A percentile compares a stretch with the other conserved stretches of the same genome.
These are phyloP conservation scores for Aspergillus cavernicola DNA, from an alignment of 495 filamentous ascomycete species.

Conservation along the genomic window DNA sequence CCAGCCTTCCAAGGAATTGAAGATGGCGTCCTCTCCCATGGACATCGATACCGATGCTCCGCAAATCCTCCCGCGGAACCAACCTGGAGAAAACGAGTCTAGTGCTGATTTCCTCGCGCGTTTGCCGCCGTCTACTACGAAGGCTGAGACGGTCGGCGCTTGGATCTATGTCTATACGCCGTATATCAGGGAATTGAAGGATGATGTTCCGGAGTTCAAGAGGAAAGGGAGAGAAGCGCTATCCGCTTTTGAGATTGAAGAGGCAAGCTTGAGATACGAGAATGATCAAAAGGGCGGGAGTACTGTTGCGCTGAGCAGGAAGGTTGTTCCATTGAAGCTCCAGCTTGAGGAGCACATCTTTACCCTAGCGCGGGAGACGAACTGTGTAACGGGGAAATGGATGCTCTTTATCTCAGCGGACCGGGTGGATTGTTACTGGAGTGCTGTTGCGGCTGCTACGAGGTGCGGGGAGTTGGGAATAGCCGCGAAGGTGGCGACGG, in stretches of 20 bases:
- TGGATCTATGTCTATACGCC: slow-evolving; percentile 71
- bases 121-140: slow-evolving; percentile 60
- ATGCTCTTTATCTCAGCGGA: slow-evolving; percentile 66
- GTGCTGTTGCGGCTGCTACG: slow-evolving; percentile 57
- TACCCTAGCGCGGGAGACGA: slow-evolving; percentile 49
- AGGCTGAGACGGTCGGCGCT: slow-evolving; percentile 29
- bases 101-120: slow-evolving; percentile 60
- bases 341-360: slow-evolving; percentile 52
- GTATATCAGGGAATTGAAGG: neutral
- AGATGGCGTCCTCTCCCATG: slow-evolving; percentile 4
- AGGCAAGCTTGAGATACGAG: slow-evolving; percentile 33
- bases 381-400: slow-evolving; percentile 73
- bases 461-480: slow-evolving; percentile 62
- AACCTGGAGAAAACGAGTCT: slow-evolving; percentile 50
- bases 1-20: neutral
- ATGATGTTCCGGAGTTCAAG: slow-evolving; percentile 23
- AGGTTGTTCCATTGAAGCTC: slow-evolving; percentile 48
- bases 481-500: slow-evolving; percentile 61
- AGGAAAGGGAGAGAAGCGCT: neutral
- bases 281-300: slow-evolving; percentile 22
- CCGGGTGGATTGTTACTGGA: slow-evolving; percentile 63
- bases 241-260: neutral
- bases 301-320: slow-evolving; percentile 35
- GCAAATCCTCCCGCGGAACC: slow-evolving; percentile 28
- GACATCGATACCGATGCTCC: slow-evolving; percentile 2